Evolutionary conservation across 1,139 yeast species (phyloP).

Genomic region (Geotrichum reessii): DNA sequence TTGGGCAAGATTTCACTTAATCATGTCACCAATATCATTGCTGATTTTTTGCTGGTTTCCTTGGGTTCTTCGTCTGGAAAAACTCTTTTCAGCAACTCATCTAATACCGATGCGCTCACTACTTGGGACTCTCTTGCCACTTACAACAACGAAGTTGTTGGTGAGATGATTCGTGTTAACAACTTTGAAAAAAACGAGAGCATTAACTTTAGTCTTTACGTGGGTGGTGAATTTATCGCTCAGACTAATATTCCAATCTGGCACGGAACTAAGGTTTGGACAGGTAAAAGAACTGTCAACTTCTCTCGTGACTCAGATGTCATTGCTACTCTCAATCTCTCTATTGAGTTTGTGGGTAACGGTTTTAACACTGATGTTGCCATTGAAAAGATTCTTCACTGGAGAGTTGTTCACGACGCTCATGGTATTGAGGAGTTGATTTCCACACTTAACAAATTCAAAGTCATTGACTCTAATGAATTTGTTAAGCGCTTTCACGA

Average conservation of each 20-base stretch:
- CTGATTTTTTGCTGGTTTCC: conserved; percentile 26
- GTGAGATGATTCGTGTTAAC: conserved; percentile 58
- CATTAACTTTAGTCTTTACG: conserved; percentile 53
- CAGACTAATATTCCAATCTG: conserved; percentile 40
- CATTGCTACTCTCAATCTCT: conserved; percentile 34
- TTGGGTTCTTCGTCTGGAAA: conserved; percentile 28
- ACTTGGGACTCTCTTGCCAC: conserved; percentile 78
- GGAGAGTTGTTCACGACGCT: conserved; percentile 45
- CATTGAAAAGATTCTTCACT: conserved; percentile 53
- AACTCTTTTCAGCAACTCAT: conserved; percentile 48
- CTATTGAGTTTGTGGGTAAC: conserved; percentile 67
- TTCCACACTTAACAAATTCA: conserved; percentile 32
- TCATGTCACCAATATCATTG: conserved; percentile 20
- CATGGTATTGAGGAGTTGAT: conserved; percentile 28
- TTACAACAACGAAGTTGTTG: conserved; percentile 64
- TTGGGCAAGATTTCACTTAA: conserved; percentile 28
- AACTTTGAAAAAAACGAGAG: conserved; percentile 55
- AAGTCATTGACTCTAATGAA: conserved; percentile 28
- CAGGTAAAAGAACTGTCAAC: conserved; percentile 27
- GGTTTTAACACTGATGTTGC: conserved; percentile 56
- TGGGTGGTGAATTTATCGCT: conserved; percentile 60
- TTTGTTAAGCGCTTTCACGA: conserved; percentile 30
- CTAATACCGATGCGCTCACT: conserved; percentile 51
- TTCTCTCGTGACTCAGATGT: conserved; percentile 25
- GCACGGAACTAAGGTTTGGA: conserved; percentile 29